Base-by-base conservation (phyloP, 2,329 filamentous ascomycete genomes). In the Rasamsonia emersonii region DNA sequence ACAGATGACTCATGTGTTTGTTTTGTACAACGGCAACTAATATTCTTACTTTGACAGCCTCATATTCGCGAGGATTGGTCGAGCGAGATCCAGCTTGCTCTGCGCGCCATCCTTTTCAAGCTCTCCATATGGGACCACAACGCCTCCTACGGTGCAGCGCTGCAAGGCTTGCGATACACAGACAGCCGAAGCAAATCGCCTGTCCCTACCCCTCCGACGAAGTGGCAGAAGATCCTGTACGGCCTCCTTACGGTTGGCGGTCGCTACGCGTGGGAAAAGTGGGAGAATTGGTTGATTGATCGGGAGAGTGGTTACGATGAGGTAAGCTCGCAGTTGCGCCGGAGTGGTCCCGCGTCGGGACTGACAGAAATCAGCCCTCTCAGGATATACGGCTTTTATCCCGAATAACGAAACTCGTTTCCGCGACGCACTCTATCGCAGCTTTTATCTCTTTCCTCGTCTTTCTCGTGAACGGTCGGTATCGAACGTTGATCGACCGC, bases 61-160 rank as follows among this genome's bases (percentile, higher is more conserved):
- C 76, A 88, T 55, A 61, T 93, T 26, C 75, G 82, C 37, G 86
- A 94, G 55, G 84, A 93, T 50, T 95, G 85, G 78, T 78, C 79
- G 9, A 71, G 83, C 32, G 91, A 96, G 62, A 89, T 96, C 33
- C 70, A 82, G 40, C 70, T 95, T 17, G 73, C 68, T 1, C 68
- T 98, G 35, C 73, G 89, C 28, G 76, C 81, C 2, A 67, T 86
- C 3, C 67, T 98, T 5, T 98, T 95, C 69, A 98, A 98, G 61
- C 73, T 98, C 40, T 86, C 83, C 10, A 79, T 98, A 37, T 98
- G 91, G 91, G 88, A 96, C 58, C 85, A 95, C 57, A 80, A 94
- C 56, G 85, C 91, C 23, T 93, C 84, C 4, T 96, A 98, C 58
- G 91, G 91, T 38, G 91, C 91, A 8, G 79, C 85, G 20, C 67